Percentiles rank a stretch among this genome's conserved stretches.
Conservation (phyloP, 2,329 filamentous ascomycete species). For the Cephalotrichum gorgonifer region DNA sequence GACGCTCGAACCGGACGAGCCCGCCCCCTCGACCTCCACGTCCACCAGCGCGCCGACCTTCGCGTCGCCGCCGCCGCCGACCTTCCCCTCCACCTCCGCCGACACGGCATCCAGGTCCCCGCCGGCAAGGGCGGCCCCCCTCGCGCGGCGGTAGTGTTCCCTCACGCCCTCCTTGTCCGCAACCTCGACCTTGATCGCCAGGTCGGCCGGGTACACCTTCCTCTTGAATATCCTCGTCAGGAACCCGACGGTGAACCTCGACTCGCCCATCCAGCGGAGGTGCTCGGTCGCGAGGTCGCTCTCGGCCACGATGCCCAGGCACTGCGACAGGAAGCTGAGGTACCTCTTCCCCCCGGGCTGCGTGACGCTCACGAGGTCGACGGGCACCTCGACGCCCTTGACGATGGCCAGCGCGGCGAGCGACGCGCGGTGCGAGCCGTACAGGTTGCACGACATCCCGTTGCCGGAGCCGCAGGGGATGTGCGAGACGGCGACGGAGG, state of each 20-base stretch:
- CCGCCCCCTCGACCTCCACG: not conserved
- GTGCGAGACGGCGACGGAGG: conserved; percentile 71
- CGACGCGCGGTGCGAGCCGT: conserved; percentile 66
- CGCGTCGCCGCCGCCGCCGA: not conserved
- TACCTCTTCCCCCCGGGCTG: conserved; percentile 64
- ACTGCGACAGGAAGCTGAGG: conserved; percentile 84
- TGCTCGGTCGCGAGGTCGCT: conserved; percentile 83
- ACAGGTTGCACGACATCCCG: conserved; percentile 82
- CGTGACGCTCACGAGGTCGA: conserved; percentile 83
- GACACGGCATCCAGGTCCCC: conserved; percentile 13
- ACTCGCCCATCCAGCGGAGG: conserved; percentile 83
- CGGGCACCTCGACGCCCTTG: conserved; percentile 73
- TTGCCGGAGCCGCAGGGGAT: conserved; percentile 92
- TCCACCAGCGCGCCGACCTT: conserved; percentile 10
- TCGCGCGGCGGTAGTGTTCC: conserved; percentile 53
- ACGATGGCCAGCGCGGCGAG: conserved; percentile 73
- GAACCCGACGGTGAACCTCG: conserved; percentile 78
- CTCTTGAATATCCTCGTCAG: conserved; percentile 65
- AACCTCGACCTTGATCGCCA: conserved; percentile 75
- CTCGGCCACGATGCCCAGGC: conserved; percentile 83
- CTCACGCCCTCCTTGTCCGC: conserved; percentile 65
- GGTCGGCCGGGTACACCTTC: conserved; percentile 77
- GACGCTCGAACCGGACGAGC: conserved; percentile 9
- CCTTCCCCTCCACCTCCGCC: not conserved
- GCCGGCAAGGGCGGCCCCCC: conserved; percentile 7